Percentiles rank a stretch among this genome's conserved stretches.
These are phyloP conservation scores for Chlamydomonas asymmetrica DNA, from an alignment of 139 green algal genomes.

Conservation along the genomic window DNA sequence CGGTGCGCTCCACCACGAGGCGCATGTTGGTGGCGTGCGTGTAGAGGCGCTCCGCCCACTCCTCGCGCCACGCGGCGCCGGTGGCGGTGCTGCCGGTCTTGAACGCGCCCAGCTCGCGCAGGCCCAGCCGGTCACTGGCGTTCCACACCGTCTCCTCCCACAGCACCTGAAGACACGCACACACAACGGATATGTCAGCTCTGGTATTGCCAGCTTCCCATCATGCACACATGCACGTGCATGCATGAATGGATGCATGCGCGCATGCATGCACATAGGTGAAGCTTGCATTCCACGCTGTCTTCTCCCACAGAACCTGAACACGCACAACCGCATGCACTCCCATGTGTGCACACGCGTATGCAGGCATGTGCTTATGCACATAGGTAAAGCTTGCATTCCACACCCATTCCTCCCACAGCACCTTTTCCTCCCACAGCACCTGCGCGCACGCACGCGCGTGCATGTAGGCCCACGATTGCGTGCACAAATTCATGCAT, in stretches of 20 bases:
- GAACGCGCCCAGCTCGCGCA: constrained; percentile 79
- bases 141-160: constrained; percentile 89
- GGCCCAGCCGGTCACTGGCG: constrained; percentile 73
- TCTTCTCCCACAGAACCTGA: constrained; percentile 77
- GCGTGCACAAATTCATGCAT: too few relatives aligned
- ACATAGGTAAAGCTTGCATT: too few relatives aligned
- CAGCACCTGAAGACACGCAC: constrained; percentile 46
- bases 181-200: background rate
- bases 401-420: constrained; percentile 88
- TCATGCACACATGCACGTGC: too few relatives aligned
- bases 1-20: constrained; percentile 69
- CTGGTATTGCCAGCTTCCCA: too few relatives aligned
- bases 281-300: constrained; percentile 83
- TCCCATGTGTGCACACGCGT: too few relatives aligned
- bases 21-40: constrained; percentile 56
- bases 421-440: too few relatives aligned
- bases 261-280: too few relatives aligned
- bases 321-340: background rate
- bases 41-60: constrained; percentile 74
- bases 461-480: too few relatives aligned
- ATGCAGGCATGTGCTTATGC: too few relatives aligned
- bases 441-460: too few relatives aligned
- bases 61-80: constrained; percentile 77
- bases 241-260: too few relatives aligned
- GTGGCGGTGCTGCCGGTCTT: constrained; percentile 61